Evolutionary conservation across 768 basidiomycete species (phyloP), one percentile per base, ranked within the genome.

Genomic region (Thelephora aurantiotincta): DNA sequence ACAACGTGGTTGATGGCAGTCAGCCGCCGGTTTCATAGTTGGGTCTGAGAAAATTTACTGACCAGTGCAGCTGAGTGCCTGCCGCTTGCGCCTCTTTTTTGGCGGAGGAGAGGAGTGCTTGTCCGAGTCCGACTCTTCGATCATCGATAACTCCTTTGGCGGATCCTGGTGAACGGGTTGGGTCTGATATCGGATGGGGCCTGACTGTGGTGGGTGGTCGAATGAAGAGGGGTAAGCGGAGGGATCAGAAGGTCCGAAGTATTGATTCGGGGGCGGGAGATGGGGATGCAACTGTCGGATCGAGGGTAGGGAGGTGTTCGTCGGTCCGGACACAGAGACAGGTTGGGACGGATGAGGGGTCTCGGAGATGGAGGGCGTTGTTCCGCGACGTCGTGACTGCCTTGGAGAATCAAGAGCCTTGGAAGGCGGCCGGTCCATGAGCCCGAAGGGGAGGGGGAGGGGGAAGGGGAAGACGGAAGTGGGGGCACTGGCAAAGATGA

Each of bases 31-130:
- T 53, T 51, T 46, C 38, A 35, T 42, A 22, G 50, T 43, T 52
- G 61, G 50, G 50, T 51, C 48, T 45, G 55, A 52, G 57, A 57
- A 54, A 52, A 51, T 50, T 53, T 37, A 65, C 72, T 66, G 60
- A 86, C 85, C 85, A 46, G 85, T 89, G 63, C 86, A 89, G 58
- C 85, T 89, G 54, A 89, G 65, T 35, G 86, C 85, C 60, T 89
- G 85, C 41, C 86, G 68, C 46, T 86, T 71, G 46, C 86, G 69
- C 63, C 86, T 89, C 74, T 87, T 87, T 71, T 87, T 88, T 13
- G 78, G 78, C 13, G 78, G 83, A 36, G 71, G 71, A 44, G 70
- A 73, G 35, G 68, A 62, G 37, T 70, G 66, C 19, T 71, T 74
- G 37, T 83, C 81, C 11, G 57, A 63, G 44, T 82, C 80, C 30